Base-by-base conservation (phyloP, 176 grass and related monocot genomes). In the Bolboschoenus planiculmis region DNA sequence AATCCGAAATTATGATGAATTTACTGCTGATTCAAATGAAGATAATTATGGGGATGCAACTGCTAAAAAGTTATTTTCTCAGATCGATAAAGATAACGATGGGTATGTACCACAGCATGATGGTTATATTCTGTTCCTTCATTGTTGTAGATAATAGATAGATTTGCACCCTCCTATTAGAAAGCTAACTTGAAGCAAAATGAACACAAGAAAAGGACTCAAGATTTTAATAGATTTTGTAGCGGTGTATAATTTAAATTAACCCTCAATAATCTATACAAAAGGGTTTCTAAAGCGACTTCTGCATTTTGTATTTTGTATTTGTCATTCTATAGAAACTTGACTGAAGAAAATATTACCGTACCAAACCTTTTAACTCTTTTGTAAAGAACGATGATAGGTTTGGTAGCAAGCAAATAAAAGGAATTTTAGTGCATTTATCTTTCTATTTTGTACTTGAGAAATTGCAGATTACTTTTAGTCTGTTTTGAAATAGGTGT, bases 1-100 rank as follows among this genome's bases (percentile, higher is more conserved):
- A 46, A 85, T 99, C 62, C 85, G 83, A 53, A 87, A 90, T 84
- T 87, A 89, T 86, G 89, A 99, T 80, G 92, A 95, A 30, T 74
- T 87, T 90, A 61, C 68, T 39, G 81, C 47, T 82, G 40, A 88
- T 58, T 59, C 88, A 86, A 57, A 91, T 62, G 88, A 87, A 36
- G 86, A 87, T 16, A 85, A 84, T 85, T 81, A 62, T 21, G 91
- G 89, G 60, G 85, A 95, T 60, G 90, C 89, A 85, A 88, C 96
- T 2, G 91, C 92, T 84, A 99, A 83, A 87, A 99, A 90, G 65
- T 91, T 90, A 40, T 95, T 95, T 88, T 85, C 89, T 54, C 86
- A 95, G 48, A 91, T 99, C 80, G 92, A 95, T 88, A 70, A 84
- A 87, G 87, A 95, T 89, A 95, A 91, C 23, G 89, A 99, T 87